These are phyloP conservation scores for Mortierella polycephala DNA, from an alignment of 371 early-diverging fungal species.

Conservation along the genomic window DNA sequence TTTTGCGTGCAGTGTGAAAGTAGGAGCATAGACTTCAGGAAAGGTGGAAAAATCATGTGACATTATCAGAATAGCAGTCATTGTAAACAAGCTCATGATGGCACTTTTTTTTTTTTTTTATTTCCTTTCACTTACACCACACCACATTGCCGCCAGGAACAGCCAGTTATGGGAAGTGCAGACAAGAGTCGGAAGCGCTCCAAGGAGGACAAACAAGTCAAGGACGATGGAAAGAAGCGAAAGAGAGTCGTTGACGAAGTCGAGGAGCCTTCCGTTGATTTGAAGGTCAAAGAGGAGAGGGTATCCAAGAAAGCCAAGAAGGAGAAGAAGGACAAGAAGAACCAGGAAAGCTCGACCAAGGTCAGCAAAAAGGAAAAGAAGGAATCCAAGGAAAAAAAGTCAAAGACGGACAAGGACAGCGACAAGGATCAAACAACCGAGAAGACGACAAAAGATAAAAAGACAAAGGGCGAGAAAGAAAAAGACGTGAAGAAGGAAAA, in stretches of 20 bases:
- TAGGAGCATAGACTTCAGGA: too few relatives aligned
- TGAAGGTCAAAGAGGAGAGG: neutral
- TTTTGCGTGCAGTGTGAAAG: too few relatives aligned
- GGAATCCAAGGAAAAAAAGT: conserved; percentile 6
- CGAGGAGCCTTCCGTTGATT: neutral
- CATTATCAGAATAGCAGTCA: too few relatives aligned
- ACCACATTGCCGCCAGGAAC: too few relatives aligned
- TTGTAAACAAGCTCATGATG: too few relatives aligned
- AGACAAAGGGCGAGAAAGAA: neutral
- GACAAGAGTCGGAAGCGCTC: conserved; percentile 45
- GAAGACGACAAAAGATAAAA: neutral
- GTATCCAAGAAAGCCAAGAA: conserved; percentile 13
- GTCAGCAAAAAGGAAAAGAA: conserved; percentile 16
- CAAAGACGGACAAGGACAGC: neutral
- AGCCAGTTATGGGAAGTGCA: conserved; percentile 6
- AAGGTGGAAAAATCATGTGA: too few relatives aligned
- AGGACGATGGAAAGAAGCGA: conserved; percentile 5
- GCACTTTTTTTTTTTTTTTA: neutral
- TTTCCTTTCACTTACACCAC: neutral
- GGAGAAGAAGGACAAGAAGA: conserved; percentile 13
- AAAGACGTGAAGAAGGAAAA: neutral
- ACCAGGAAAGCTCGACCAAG: conserved; percentile 4
- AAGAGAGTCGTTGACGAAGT: neutral
- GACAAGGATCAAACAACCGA: neutral
- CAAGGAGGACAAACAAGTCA: conserved; percentile 18